These are phyloP conservation scores for Thuja plicata DNA, from an alignment of 83 land plant genomes.

Conservation along the genomic window DNA sequence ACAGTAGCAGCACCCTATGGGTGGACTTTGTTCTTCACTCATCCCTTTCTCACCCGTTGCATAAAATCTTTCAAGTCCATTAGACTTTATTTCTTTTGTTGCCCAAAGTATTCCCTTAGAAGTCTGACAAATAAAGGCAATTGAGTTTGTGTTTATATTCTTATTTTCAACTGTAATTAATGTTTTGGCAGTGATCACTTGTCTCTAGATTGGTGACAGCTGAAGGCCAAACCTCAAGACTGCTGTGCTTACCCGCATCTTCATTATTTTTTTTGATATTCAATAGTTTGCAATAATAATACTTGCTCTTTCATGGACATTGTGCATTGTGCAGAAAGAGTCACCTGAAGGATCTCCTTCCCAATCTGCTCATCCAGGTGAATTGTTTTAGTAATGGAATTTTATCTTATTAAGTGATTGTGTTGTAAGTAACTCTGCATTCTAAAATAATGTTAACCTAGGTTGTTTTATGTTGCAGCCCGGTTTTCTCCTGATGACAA, in stretches of 20 bases:
- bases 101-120: neutral
- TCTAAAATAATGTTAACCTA: neutral
- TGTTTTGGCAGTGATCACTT: neutral
- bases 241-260: neutral
- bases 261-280: neutral
- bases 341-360: slow-evolving; percentile 66
- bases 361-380: slow-evolving; percentile 94
- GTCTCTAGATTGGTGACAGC: neutral
- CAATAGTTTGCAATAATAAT: neutral
- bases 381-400: neutral
- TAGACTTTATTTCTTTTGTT: neutral
- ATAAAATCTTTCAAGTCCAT: neutral
- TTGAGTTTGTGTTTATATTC: neutral
- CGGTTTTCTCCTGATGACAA: slow-evolving; percentile 97
- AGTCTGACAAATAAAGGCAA: neutral
- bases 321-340: slow-evolving; percentile 69
- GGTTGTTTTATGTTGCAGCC: slow-evolving; percentile 48
- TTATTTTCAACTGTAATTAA: neutral
- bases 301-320: neutral
- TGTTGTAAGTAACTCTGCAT: neutral
- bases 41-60: neutral
- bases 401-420: neutral
- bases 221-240: neutral
- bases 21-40: neutral
- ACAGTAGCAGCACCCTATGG: neutral